Base-by-base conservation (phyloP, 768 basidiomycete species). In the Cyathus striatus region DNA sequence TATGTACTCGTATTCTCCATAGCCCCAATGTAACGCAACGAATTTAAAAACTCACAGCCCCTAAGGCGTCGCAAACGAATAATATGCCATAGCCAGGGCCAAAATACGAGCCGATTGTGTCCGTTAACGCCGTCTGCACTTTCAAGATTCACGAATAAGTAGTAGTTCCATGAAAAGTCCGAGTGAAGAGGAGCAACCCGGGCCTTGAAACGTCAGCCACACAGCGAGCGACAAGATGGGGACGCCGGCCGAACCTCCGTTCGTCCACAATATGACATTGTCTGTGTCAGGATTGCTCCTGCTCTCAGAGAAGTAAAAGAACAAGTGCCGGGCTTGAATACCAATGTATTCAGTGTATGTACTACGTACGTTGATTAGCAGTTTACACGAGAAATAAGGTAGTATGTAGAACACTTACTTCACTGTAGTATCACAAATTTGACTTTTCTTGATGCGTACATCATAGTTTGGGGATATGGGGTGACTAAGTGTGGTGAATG, bases 151-250 rank as follows among this genome's bases (percentile, higher is more conserved):
- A n/a, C n/a, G n/a, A n/a, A n/a, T n/a, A n/a, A n/a, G n/a, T n/a
- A n/a, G n/a, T n/a, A 75, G 66, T 57, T 87, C 85, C 83, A 86
- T 84, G 50, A 87, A 81, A 9, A 87, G 62, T 2, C 82, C 86
- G 0, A 83, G 54, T 21, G 80, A 68, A 5, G 65, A 60, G 1
- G 63, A 64, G 49, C 73, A 63, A 38, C 64, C 66, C 22, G 63
- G 61, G 40, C 83, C 69, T 66, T 6, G 18, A 20, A 14, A 37
- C 10, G 10, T 37, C 12, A 20, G n/a, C 10, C 3, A 20, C 7
- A 9, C 6, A 6, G 35, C n/a, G 12, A 10, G 13, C 10, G 35
- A 37, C 6, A 37, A 10, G 27, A n/a, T 30, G n/a, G 27, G n/a
- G n/a, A 30, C 58, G 22, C 25, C 27, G n/a, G n/a, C n/a, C n/a